phyloP scores from a whole-genome alignment of 495 filamentous ascomycete genomes.

The Diplogelasinospora grovesii region DNA sequence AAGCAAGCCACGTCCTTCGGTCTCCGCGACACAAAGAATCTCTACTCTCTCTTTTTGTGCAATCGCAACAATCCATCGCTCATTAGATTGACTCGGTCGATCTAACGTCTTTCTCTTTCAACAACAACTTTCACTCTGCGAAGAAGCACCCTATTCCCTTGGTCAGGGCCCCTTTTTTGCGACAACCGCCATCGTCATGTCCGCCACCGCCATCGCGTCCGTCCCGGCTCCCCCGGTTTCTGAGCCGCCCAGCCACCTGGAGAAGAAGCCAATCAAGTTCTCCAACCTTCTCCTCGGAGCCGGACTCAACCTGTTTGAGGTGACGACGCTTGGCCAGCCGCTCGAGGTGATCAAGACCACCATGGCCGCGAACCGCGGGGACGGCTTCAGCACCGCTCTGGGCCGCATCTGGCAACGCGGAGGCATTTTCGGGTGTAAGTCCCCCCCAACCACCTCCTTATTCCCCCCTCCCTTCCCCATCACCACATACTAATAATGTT shows the following conservation, averaged over 20 bases:
- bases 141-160: conserved; percentile 85
- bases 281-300: conserved; percentile 95
- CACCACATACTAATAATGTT: conserved; percentile 4
- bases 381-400: conserved; percentile 77
- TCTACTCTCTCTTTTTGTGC: too few relatives aligned
- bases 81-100: too few relatives aligned
- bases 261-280: conserved; percentile 99
- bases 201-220: conserved; percentile 49
- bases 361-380: conserved; percentile 92
- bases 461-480: background rate
- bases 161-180: conserved; percentile 74
- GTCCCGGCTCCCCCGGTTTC: conserved; percentile 50
- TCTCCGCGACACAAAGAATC: too few relatives aligned
- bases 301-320: conserved; percentile 96
- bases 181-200: conserved; percentile 47
- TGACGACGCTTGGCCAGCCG: conserved; percentile 69
- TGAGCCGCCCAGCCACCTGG: conserved; percentile 48
- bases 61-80: too few relatives aligned
- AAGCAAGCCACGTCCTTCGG: too few relatives aligned
- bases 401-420: conserved; percentile 87
- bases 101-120: conserved; percentile 5
- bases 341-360: conserved; percentile 99
- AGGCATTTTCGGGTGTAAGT: conserved; percentile 92
- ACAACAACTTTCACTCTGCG: conserved; percentile 30
- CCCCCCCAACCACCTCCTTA: background rate